A percentile compares a stretch with the other conserved stretches of the same genome.
Conservation (phyloP, 2,329 filamentous ascomycete species). For the Fusarium dlaminii region DNA sequence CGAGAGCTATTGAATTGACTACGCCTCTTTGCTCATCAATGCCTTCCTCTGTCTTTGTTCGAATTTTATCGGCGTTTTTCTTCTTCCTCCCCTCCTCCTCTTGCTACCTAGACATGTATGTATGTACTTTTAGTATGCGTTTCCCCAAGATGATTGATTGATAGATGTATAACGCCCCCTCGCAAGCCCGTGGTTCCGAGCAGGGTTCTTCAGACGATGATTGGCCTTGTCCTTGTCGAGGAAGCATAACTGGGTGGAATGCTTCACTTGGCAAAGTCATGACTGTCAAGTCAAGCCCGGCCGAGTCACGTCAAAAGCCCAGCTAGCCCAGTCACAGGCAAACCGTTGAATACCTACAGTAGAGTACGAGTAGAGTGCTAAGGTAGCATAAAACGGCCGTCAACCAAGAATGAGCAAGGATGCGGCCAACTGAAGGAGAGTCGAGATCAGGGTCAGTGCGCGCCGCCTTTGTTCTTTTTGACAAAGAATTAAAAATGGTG, state of each 20-base stretch:
- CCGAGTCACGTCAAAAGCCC: neutral
- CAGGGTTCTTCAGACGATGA: constrained; percentile 14
- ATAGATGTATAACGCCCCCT: constrained; percentile 13
- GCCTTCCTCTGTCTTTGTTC: neutral
- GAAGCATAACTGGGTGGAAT: constrained; percentile 17
- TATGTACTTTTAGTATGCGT: neutral
- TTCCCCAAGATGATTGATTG: neutral
- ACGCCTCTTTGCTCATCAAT: constrained; percentile 5
- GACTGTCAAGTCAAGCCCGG: neutral
- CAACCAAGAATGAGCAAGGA: neutral
- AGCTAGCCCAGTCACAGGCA: neutral
- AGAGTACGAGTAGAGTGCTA: neutral
- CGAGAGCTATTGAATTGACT: constrained; percentile 11
- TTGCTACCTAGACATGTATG: neutral
- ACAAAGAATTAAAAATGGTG: neutral
- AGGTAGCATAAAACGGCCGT: constrained; percentile 5
- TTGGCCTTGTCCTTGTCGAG: constrained; percentile 4
- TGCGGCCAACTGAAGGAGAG: neutral
- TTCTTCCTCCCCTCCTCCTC: neutral
- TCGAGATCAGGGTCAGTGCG: neutral
- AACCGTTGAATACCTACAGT: constrained; percentile 9
- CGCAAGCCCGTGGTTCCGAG: constrained; percentile 11
- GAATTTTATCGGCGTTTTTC: neutral
- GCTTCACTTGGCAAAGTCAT: constrained; percentile 14
- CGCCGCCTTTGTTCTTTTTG: neutral